phyloP scores from a whole-genome alignment of 2,329 filamentous ascomycete species.

The Pseudomassariella vexata region DNA sequence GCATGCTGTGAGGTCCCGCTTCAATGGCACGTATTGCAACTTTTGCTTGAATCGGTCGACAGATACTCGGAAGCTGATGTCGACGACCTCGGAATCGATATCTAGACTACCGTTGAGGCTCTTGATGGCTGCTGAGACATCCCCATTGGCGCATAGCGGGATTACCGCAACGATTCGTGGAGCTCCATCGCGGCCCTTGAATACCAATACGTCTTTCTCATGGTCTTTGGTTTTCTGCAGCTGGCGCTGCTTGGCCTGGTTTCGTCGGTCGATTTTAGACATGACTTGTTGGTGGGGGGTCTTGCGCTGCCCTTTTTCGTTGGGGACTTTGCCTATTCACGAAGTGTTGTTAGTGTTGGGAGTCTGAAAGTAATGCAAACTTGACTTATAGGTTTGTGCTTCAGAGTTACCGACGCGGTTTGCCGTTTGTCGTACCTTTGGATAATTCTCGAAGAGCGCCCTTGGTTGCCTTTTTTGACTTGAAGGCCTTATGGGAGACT shows the following conservation, averaged over 20 bases:
- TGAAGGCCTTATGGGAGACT: slow-evolving; percentile 81
- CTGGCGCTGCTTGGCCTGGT: slow-evolving; percentile 89
- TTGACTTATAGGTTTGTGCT: too few species aligned
- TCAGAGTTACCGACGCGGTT: background rate
- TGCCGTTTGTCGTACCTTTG: slow-evolving; percentile 57
- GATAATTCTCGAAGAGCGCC: slow-evolving; percentile 75
- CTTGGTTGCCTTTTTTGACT: slow-evolving; percentile 86
- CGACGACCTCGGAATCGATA: slow-evolving; percentile 58
- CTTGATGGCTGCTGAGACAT: slow-evolving; percentile 60
- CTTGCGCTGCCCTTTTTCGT: slow-evolving; percentile 70
- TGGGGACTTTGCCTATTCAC: slow-evolving; percentile 72
- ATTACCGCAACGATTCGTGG: slow-evolving; percentile 85
- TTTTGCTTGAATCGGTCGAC: slow-evolving; percentile 95
- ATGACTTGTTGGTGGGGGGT: slow-evolving; percentile 94
- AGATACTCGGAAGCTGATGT: slow-evolving; percentile 57
- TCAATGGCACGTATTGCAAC: slow-evolving; percentile 74
- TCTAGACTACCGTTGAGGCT: slow-evolving; percentile 76
- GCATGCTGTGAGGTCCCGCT: slow-evolving; percentile 68
- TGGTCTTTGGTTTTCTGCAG: slow-evolving; percentile 79
- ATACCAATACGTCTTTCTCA: slow-evolving; percentile 71
- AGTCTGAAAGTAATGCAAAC: too few species aligned
- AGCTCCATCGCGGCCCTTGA: slow-evolving; percentile 79
- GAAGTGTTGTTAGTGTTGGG: too few species aligned
- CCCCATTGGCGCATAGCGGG: slow-evolving; percentile 70
- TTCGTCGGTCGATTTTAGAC: slow-evolving; percentile 93